Evolutionary conservation across 345 rosid genomes (phyloP), one percentile per base, ranked within the genome.

Genomic region (Acer yangbiense): DNA sequence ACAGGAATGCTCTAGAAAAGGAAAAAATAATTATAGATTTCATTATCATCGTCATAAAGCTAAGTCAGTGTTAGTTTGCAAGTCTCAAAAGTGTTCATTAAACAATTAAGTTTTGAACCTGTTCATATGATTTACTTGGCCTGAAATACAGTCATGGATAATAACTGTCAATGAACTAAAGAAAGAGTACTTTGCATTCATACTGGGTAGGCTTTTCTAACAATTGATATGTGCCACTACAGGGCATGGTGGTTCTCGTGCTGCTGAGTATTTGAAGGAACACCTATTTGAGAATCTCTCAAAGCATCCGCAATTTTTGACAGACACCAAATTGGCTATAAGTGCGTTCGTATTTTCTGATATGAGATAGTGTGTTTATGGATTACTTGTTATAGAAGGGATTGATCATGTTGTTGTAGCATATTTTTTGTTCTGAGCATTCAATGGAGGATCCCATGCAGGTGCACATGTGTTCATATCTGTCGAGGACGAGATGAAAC

Each of bases 211-310:
- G 11, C n/a, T 27, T 63, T 76, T 25, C 7, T n/a, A 69, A 67
- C 13, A 23, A 9, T 46, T 44, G 16, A 58, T 9, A 57, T 64
- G 32, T 82, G 65, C 70, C 18, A 61, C 85, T 76, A 25, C 92
- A 97, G 99, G 99, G 77, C 99, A 97, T 87, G 99, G 99, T 75
- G 99, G 99, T 77, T 93, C 98, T 77, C 98, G 91, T 64, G 99
- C 99, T 76, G 98, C 98, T 69, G 96, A 94, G 85, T 94, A 88
- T 87, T 85, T 97, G 83, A 97, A 94, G 89, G 87, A 88, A 78
- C 97, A 94, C 83, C 92, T 97, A 72, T 94, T 97, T 90, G 91
- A 89, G 82, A 97, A 97, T 87, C 92, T 94, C 69, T 75, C 87
- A 91, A 91, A 90, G 84, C 98, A 93, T 85, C 97, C 98, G 5